These are phyloP conservation scores for Plasmodium fragile DNA, from an alignment of 169 alveolate genomes.

Conservation along the genomic window DNA sequence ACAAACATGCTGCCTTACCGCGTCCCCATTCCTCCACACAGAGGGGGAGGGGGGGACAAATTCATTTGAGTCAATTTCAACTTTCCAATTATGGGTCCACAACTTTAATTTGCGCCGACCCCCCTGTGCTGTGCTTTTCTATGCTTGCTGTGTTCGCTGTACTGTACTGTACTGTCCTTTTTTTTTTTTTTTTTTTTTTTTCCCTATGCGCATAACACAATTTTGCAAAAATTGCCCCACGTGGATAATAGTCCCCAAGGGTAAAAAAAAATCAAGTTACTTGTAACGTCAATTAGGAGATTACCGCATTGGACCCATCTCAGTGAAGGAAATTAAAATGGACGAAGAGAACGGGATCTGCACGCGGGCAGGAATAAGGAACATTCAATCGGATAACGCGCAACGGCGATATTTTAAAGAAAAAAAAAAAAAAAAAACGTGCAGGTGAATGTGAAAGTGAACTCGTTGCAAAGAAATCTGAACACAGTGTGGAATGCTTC, in stretches of 20 bases:
- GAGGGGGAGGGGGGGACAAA: neutral
- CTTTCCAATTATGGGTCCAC: neutral
- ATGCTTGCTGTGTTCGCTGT: too few relatives aligned
- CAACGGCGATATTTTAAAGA: neutral
- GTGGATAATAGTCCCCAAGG: neutral
- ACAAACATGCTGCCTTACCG: neutral
- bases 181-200: neutral
- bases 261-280: neutral
- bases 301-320: neutral
- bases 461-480: neutral
- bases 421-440: neutral
- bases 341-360: neutral
- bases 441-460: neutral
- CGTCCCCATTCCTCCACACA: neutral
- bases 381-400: neutral
- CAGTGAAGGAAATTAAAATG: neutral
- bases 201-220: neutral
- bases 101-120: neutral
- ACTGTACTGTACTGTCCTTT: neutral
- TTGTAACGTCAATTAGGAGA: neutral
- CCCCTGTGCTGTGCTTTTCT: neutral
- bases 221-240: neutral
- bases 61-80: neutral
- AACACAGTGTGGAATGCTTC: neutral
- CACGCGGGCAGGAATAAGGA: neutral